These are phyloP conservation scores for Lachancea cidri DNA, from an alignment of 805 yeast genomes.

Conservation along the genomic window DNA sequence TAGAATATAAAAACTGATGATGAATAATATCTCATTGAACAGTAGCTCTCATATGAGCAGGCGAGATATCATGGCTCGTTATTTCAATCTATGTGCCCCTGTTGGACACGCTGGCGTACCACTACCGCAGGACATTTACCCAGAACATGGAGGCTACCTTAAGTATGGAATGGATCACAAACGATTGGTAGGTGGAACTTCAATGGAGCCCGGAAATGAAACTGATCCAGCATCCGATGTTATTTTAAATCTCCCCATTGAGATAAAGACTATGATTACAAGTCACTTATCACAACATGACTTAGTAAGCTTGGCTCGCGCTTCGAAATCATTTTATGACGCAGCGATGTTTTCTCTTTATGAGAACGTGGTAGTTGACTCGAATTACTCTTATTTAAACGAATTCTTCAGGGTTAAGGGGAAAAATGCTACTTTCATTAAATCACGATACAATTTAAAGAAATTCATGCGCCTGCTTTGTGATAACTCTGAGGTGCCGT, in stretches of 20 bases:
- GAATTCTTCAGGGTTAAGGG: constrained; percentile 30
- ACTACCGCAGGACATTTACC: constrained; percentile 5
- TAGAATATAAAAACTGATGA: neutral
- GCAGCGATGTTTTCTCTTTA: constrained; percentile 36
- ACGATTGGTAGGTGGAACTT: neutral
- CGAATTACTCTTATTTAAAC: constrained; percentile 36
- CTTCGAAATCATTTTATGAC: constrained; percentile 29
- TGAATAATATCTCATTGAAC: neutral
- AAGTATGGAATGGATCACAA: neutral
- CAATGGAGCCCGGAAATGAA: neutral
- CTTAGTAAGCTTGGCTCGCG: constrained; percentile 31
- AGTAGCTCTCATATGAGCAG: constrained; percentile 2
- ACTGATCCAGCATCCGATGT: constrained; percentile 18
- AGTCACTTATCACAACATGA: constrained; percentile 37
- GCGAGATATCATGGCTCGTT: constrained; percentile 9
- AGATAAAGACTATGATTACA: constrained; percentile 33
- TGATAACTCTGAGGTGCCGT: constrained; percentile 1
- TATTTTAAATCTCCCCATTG: constrained; percentile 33
- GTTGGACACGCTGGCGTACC: constrained; percentile 16
- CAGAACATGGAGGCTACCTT: neutral
- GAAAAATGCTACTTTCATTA: constrained; percentile 29
- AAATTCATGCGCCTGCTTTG: constrained; percentile 27
- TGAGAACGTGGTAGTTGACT: constrained; percentile 26
- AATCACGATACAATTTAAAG: constrained; percentile 38
- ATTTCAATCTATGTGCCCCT: constrained; percentile 12